Evolutionary conservation across 1,284 basidiomycete genomes (phyloP), one percentile per base, ranked within the genome.

Genomic region (Cutaneotrichosporon curvatum): DNA sequence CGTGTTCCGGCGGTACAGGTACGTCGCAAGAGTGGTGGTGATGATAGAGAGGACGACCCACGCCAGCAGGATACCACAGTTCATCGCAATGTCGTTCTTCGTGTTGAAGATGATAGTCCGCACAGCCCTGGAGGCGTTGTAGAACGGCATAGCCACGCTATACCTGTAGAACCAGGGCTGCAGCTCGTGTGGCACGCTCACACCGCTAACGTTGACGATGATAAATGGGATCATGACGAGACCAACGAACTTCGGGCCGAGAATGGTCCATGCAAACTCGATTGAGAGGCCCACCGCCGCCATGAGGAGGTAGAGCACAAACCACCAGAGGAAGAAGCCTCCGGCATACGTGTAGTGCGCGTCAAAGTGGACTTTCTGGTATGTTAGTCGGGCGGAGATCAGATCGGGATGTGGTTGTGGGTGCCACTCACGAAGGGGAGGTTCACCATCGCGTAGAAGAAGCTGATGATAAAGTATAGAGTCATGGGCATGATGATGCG

Each of bases 291-390:
- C 61, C 4, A 69, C 49, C 1, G 51, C 16, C 10, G 53, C 53
- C 66, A 65, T 68, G 35, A 62, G 61, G 28, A 78, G 55, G 76
- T 76, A 85, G 47, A 80, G 79, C 51, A 83, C 68, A 78, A 84
- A 82, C 81, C 83, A 86, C 71, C 83, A 85, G 19, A 85, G 70
- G 52, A 86, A 71, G 66, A 86, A 85, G 0, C 84, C 85, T 0
- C 68, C 74, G 22, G 69, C 63, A 36, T 72, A 63, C 0, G 68
- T 70, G 58, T 61, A 75, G 43, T 72, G 69, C 71, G 85, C 87
- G 1, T 82, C 82, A 12, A 81, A 63, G 18, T 37, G 18, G 36
- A 21, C 21, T 14, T 9, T 37, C 18, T 16, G 33, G 79, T n/a
- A n/a, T 51, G 34, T 72, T 12, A 28, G 25, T 12, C 8, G 25